Evolutionary conservation across 495 filamentous ascomycete genomes (phyloP).

Genomic region (Chlorociboria aeruginascens): DNA sequence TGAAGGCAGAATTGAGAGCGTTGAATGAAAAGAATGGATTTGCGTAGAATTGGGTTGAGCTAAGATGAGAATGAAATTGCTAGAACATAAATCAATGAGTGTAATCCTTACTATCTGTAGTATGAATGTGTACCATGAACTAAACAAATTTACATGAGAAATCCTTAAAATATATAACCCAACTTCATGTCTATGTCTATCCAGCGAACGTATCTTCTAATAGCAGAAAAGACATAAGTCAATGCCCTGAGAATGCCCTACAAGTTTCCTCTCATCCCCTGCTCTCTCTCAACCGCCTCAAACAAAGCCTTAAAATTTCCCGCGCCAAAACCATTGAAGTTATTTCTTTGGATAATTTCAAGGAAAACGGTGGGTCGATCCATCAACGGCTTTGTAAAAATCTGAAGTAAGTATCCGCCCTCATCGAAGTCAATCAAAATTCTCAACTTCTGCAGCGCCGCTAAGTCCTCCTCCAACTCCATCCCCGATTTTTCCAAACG

Average conservation of each 20-base stretch:
- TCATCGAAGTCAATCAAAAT: slow-evolving; percentile 91
- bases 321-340: slow-evolving; percentile 82
- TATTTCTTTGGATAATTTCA: slow-evolving; percentile 82
- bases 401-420: slow-evolving; percentile 69
- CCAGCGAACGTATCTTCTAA: too few species aligned
- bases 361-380: slow-evolving; percentile 89
- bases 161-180: too few species aligned
- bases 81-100: too few species aligned
- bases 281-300: slow-evolving; percentile 85
- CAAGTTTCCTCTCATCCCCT: slow-evolving; percentile 71
- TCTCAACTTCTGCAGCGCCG: slow-evolving; percentile 55
- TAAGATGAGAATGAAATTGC: too few species aligned
- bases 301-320: slow-evolving; percentile 93
- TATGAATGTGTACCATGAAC: too few species aligned
- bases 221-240: too few species aligned
- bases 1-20: too few species aligned
- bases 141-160: too few species aligned
- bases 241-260: slow-evolving; percentile 13
- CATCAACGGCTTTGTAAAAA: slow-evolving; percentile 83
- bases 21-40: too few species aligned
- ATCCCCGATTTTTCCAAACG: slow-evolving; percentile 39
- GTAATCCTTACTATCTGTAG: too few species aligned
- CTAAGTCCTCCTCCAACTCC: slow-evolving; percentile 63
- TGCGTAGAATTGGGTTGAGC: too few species aligned
- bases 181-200: too few species aligned